Percentiles rank a stretch among this genome's conserved stretches.
These are phyloP conservation scores for Stagonosporopsis rhizophila DNA, from an alignment of 2,329 filamentous ascomycete species.

Conservation along the genomic window DNA sequence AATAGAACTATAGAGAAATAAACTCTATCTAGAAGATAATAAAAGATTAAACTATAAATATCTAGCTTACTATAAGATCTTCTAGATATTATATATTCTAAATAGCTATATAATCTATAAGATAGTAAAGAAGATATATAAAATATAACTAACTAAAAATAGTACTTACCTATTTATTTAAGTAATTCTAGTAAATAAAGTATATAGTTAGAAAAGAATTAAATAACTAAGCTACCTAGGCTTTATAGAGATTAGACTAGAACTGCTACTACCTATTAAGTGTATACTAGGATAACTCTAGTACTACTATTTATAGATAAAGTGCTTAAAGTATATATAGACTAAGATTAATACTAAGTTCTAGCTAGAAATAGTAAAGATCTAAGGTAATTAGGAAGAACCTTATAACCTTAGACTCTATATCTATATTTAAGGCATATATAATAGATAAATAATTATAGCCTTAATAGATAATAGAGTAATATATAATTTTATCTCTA, in stretches of 20 bases:
- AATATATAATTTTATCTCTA: background rate
- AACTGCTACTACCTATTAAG: background rate
- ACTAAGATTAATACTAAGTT: background rate
- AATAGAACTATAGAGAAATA: background rate
- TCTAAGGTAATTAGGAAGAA: background rate
- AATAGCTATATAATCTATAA: background rate
- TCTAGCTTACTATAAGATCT: background rate
- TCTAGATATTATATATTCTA: background rate
- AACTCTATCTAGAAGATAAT: background rate
- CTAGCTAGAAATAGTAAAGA: background rate
- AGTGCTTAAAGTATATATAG: background rate
- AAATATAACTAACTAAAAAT: background rate
- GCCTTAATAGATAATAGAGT: background rate
- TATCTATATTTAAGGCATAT: background rate
- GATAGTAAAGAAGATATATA: background rate
- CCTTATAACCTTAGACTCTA: background rate
- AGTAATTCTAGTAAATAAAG: background rate
- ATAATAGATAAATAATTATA: background rate
- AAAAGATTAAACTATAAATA: background rate
- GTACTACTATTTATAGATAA: background rate
- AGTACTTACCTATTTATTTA: background rate
- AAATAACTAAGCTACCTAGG: background rate
- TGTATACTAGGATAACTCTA: background rate
- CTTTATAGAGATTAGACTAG: background rate
- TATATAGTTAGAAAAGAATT: background rate